These are phyloP conservation scores for Buddleja alternifolia DNA, from an alignment of 257 asterid genomes.

Conservation along the genomic window DNA sequence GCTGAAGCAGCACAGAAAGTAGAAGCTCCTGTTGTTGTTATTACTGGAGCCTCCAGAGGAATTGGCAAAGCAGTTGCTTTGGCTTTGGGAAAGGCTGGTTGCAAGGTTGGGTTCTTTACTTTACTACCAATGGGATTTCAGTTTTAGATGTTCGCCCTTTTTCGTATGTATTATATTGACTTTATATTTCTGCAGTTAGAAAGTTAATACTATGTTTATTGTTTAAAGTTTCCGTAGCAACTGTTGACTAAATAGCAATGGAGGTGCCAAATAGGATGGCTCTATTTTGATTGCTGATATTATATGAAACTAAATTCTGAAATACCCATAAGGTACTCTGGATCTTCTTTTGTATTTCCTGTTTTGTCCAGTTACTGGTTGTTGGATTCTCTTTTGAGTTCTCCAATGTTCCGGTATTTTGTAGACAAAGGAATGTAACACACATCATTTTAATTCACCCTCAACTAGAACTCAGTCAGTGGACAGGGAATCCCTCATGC, in stretches of 20 bases:
- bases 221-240: constrained; percentile 1
- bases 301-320: constrained; percentile 4
- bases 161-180: not conserved
- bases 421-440: not conserved
- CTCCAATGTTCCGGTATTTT: not conserved
- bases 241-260: not conserved
- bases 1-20: constrained; percentile 53
- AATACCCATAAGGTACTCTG: not conserved
- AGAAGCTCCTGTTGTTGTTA: constrained; percentile 81
- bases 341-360: not conserved
- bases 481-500: not conserved
- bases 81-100: constrained; percentile 93
- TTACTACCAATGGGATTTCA: not conserved
- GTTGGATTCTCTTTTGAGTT: constrained; percentile 9
- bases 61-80: constrained; percentile 92
- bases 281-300: not conserved
- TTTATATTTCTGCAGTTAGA: not conserved
- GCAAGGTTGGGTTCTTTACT: constrained; percentile 61
- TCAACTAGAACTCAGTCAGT: constrained; percentile 8
- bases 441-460: not conserved
- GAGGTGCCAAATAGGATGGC: constrained; percentile 5
- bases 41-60: constrained; percentile 98
- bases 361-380: constrained; percentile 1
- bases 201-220: constrained; percentile 17
- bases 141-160: constrained; percentile 13